Base-by-base conservation (phyloP, 2,329 filamentous ascomycete species). In the Fonsecaea erecta region DNA sequence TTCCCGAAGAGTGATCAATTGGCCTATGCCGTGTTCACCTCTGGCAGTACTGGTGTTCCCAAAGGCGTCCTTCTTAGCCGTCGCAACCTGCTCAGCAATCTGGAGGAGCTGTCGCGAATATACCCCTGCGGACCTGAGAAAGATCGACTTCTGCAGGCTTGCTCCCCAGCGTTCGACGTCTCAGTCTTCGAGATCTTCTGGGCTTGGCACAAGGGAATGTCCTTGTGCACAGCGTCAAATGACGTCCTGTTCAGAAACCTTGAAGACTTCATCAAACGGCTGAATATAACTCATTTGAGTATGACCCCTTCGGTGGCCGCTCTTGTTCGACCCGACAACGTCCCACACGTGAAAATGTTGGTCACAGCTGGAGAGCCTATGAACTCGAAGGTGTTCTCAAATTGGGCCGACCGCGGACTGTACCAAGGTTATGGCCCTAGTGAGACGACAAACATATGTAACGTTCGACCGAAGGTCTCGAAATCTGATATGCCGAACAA, bases 161-260 rank as follows among this genome's bases (percentile, higher is more conserved):
- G 90, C 73, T 94, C 91, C 0, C 90, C 93, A 73, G 90, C 89
- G 0, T 96, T 96, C 73, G 91, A 96, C 73, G 84, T 96, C 1
- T 96, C 92, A 0, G 90, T 96, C 0, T 96, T 96, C 74, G 93
- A 96, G 73, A 93, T 96, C 14, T 94, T 96, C 75, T 96, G 92
- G 71, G 82, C 92, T 0, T 96, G 92, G 90, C 85, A 85, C 53
- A 83, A 84, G 35, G 92, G 92, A 3, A 91, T 94, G 81, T 90
- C 89, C 66, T 81, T 97, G 12, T 96, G 91, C 73, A 86, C 90
- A 1, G 89, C 88, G 0, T 85, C 82, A 0, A 93, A 93, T 70
- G 90, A 95, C 71, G 84, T 86, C 1, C 77, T 96, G 0, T 92
- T 94, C 71, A 82, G 82, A 43, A 88, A 96, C 71, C 79, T 96